A percentile compares a stretch with the other conserved stretches of the same genome.
phyloP scores from a whole-genome alignment of 345 rosid genomes.

The Eutrema yunnanense region DNA sequence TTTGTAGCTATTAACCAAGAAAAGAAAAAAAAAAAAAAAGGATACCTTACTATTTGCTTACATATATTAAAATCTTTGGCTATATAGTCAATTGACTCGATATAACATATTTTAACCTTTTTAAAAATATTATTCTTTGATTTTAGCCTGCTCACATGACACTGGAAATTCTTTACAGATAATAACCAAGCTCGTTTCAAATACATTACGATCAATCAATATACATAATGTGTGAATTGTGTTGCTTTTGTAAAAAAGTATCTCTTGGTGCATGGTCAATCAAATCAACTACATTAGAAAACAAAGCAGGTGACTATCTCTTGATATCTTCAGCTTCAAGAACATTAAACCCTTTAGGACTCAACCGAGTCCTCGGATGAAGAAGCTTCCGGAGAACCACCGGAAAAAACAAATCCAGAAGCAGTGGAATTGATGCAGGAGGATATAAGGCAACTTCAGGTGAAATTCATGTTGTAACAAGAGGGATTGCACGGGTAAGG shows the following conservation, averaged over 20 bases:
- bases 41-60: background rate
- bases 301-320: background rate
- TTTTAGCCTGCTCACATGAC: background rate
- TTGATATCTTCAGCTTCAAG: constrained; percentile 12
- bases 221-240: background rate
- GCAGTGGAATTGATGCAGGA: background rate
- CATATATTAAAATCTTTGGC: background rate
- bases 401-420: background rate
- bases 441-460: constrained; percentile 8
- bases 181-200: background rate
- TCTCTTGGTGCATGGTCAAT: background rate
- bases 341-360: background rate
- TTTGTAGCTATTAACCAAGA: background rate
- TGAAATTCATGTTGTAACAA: constrained; percentile 63
- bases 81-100: background rate
- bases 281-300: background rate
- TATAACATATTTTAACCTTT: background rate
- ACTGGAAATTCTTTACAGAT: background rate
- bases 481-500: constrained; percentile 89
- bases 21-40: background rate
- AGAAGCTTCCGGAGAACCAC: background rate
- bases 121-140: background rate
- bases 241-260: background rate
- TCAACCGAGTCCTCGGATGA: background rate
- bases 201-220: background rate